Base-by-base conservation (phyloP, 225 moss, liverwort and hornwort genomes). In the Physcomitrium patens region DNA sequence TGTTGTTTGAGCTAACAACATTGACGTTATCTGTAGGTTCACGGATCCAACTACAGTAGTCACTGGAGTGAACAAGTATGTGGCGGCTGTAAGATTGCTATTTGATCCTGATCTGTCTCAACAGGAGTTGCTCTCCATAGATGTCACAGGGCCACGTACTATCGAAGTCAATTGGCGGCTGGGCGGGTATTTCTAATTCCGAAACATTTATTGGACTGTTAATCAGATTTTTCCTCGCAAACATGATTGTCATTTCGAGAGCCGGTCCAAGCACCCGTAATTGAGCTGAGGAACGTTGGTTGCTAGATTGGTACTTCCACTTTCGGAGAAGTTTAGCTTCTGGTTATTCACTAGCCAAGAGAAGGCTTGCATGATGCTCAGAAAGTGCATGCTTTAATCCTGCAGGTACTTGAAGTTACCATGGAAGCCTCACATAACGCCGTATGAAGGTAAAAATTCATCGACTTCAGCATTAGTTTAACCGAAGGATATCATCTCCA, bases 131-230 rank as follows among this genome's bases (percentile, higher is more conserved):
- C 78, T 93, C 46, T 84, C 78, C 18, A 93, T 86, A 62, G 79
- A 82, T 82, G 80, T 93, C 72, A 86, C 72, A 0, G 89, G 91
- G 42, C 89, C 96, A 37, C 87, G 80, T 65, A 90, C 90, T 5
- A 83, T 96, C 1, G 87, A 96, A 85, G 87, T 80, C 11, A 85
- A 86, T 68, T 96, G 90, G 90, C 90, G 86, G 47, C 90, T 93
- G 37, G 81, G 85, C 53, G 91, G 96, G 96, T 96, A 86, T 27
- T 65, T 43, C 63, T 58, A 15, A 49, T 41, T 77, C 49, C 75
- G 19, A 57, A 47, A 47, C 52, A 31, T 12, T 66, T 3, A 9
- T 37, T 65, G 26, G 12, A 53, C 49, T 28, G 27, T 67, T 55
- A 27, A 60, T 27, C 22, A 37, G 3, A 7, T 58, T 72, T 12